phyloP scores from a whole-genome alignment of 805 yeast genomes.

The Saturnispora galanensis region DNA sequence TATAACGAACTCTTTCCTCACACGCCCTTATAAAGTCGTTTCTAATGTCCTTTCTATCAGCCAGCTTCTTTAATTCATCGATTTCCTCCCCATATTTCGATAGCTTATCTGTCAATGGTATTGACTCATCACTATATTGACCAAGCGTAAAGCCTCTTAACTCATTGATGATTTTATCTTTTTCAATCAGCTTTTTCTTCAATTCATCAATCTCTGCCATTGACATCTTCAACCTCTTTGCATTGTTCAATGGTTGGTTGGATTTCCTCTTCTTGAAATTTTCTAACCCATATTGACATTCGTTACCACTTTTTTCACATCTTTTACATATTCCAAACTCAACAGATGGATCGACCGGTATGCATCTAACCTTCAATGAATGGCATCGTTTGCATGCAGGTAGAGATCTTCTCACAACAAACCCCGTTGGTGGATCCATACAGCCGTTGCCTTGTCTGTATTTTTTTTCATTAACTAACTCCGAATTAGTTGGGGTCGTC shows the following conservation, averaged over 20 bases:
- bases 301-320: slow-evolving; percentile 52
- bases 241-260: slow-evolving; percentile 9
- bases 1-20: slow-evolving; percentile 30
- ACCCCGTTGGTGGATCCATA: background rate
- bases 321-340: slow-evolving; percentile 63
- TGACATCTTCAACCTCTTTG: slow-evolving; percentile 18
- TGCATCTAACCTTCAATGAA: slow-evolving; percentile 72
- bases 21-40: slow-evolving; percentile 37
- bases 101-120: slow-evolving; percentile 7
- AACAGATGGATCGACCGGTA: slow-evolving; percentile 52
- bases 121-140: slow-evolving; percentile 21
- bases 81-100: slow-evolving; percentile 34
- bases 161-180: slow-evolving; percentile 8
- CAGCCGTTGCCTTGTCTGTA: no score
- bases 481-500: background rate
- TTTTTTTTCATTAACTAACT: background rate
- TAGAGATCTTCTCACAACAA: slow-evolving; percentile 28
- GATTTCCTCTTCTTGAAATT: slow-evolving; percentile 42
- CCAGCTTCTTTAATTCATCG: slow-evolving; percentile 27
- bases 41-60: slow-evolving; percentile 28
- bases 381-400: slow-evolving; percentile 74
- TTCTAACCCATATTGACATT: slow-evolving; percentile 58
- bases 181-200: slow-evolving; percentile 9
- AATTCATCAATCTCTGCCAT: slow-evolving; percentile 20
- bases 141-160: slow-evolving; percentile 9